A percentile compares a stretch with the other conserved stretches of the same genome.
Evolutionary conservation across 2,329 filamentous ascomycete species (phyloP).

Genomic region (Alternaria sp.): DNA sequence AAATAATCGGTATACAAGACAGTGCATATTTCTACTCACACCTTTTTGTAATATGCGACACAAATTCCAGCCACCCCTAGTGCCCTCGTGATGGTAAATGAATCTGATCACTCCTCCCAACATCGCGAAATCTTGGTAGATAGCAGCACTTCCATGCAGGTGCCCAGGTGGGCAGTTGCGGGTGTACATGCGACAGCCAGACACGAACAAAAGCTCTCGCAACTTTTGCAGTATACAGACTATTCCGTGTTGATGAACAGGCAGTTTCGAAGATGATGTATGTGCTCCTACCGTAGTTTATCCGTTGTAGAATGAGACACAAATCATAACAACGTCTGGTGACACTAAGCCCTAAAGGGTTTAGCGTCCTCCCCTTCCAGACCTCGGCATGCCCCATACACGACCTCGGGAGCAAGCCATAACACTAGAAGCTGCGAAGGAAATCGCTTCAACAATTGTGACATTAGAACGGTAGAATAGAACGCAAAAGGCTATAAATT

Average conservation of each 20-base stretch:
- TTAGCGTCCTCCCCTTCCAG: background rate
- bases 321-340: background rate
- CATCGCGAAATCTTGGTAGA: no score
- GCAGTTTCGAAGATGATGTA: background rate
- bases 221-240: no score
- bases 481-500: constrained; percentile 10
- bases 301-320: background rate
- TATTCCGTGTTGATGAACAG: background rate
- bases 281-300: background rate
- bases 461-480: rapidly evolving
- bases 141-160: no score
- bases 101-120: no score
- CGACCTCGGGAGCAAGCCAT: no score
- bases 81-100: no score
- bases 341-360: background rate
- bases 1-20: background rate
- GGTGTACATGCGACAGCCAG: no score
- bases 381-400: no score
- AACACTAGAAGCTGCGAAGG: background rate
- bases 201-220: no score
- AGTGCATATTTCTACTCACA: background rate
- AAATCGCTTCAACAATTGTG: background rate
- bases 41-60: background rate
- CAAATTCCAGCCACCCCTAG: no score
- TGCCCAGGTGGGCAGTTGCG: no score